Evolutionary conservation across 2,329 filamentous ascomycete species (phyloP), one percentile per base, ranked within the genome.

Genomic region (Colletotrichum lentis): DNA sequence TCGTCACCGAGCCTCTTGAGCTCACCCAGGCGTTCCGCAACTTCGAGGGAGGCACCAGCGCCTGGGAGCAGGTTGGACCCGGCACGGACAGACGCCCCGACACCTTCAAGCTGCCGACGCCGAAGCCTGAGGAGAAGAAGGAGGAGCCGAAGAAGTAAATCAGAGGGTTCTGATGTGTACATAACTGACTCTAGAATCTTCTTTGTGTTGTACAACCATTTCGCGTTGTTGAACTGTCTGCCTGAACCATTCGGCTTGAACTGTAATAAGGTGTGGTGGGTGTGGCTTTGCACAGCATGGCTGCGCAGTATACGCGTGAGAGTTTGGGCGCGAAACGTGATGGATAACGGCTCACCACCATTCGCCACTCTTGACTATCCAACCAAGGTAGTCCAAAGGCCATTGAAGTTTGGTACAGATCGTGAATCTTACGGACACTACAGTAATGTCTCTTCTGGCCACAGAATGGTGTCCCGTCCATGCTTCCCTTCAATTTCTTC

Each of bases 1-100:
- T 99, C 77, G 95, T 99, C 69, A 95, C 96, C 39, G 96, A 99
- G 85, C 96, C 96, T 47, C 85, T 99, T 57, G 96, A 99, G 84
- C 87, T 99, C 81, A 98, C 96, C 16, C 96, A 99, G 82, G 96
- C 96, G 8, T 99, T 96, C 89, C 90, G 96, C 74, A 98, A 99
- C 84, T 99, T 99, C 77, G 94, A 97, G 82, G 94, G 94, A 70
- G 93, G 94, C 64, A 89, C 89, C 54, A 89, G 90, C 72, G 86
- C 86, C 16, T 90, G 88, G 88, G 88, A 90, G 83, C 88, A 86
- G 72, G 80, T 90, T 71, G 88, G 86, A 68, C 72, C 86, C 70
- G 95, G 95, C 74, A 81, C 88, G 64, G 89, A 97, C 80, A 87
- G 88, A 77, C 97, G 86, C 76, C 95, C 95, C 35, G 92, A 96